phyloP scores from a whole-genome alignment of 441 rosid genomes.

The Macaranga tanarius region DNA sequence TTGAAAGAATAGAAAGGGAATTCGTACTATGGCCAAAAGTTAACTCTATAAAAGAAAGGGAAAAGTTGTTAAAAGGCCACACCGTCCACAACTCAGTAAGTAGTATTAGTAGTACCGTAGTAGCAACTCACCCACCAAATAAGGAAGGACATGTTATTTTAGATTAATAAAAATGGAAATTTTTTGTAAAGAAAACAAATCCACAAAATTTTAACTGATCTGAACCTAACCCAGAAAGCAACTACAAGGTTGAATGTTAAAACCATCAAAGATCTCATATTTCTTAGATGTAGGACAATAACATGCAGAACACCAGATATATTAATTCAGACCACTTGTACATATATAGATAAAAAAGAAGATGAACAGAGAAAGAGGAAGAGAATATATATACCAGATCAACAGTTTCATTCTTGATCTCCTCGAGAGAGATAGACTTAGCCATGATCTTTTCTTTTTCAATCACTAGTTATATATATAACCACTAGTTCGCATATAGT shows the following conservation, averaged over 20 bases:
- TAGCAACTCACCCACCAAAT: neutral
- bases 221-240: neutral
- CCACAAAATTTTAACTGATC: neutral
- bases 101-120: too few species aligned
- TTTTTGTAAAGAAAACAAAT: neutral
- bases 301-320: neutral
- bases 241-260: neutral
- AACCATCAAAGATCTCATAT: slow-evolving; percentile 8
- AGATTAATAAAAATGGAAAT: neutral
- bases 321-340: too few species aligned
- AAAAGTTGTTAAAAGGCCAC: too few species aligned
- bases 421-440: slow-evolving; percentile 40
- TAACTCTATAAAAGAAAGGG: too few species aligned
- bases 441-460: slow-evolving; percentile 15
- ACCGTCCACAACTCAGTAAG: too few species aligned
- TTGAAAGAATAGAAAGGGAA: too few species aligned
- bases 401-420: slow-evolving; percentile 60
- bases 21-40: too few species aligned
- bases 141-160: too few species aligned
- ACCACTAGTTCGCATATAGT: too few species aligned
- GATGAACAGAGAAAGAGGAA: neutral
- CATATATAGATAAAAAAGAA: neutral
- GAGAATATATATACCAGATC: slow-evolving; percentile 42
- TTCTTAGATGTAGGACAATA: neutral
- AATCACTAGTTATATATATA: too few species aligned